Evolutionary conservation across 768 basidiomycete genomes (phyloP), one percentile per base, ranked within the genome.

Genomic region (Russula ochroleuca): DNA sequence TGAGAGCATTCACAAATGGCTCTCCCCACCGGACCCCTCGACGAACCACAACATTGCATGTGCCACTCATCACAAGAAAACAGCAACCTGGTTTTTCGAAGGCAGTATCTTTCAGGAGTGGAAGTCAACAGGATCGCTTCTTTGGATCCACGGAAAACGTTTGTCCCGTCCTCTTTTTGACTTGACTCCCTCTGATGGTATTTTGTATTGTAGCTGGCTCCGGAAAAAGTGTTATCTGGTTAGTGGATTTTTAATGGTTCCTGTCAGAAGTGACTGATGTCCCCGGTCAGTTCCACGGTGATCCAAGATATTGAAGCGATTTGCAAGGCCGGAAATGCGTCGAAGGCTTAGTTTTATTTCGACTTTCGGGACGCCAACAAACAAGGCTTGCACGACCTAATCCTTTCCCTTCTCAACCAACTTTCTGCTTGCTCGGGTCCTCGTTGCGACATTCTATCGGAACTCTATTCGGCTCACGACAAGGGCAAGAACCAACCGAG

Each of bases 61-160:
- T 21, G 19, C 4, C 15, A 21, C 43, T 17, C 41, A 28, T 21
- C 38, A 45, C 14, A 21, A 38, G 15, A 31, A 33, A 15, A 35
- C 47, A 4, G 31, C 59, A n/a, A 25, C 40, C 0, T 61, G 59
- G 59, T 53, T 61, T 10, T 14, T 45, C 13, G n/a, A 52, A 53
- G 41, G 41, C 2, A 37, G n/a, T 14, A 37, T 23, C 10, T 52
- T 45, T 28, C 15, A 45, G 1, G 15, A 35, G 1, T 61, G 59
- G 59, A 45, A 53, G 17, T 35, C 43, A 8, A 17, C 15, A 5
- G 40, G 28, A 14, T 21, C 59, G 3, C 37, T 62, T 3, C 25
- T 55, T 8, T 62, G 54, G 53, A 41, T 62, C 2, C 45, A 56
- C 5, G 61, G 61, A 41, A 56, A 56, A 17, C 52, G 61, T 62